A percentile compares a stretch with the other conserved stretches of the same genome.
Evolutionary conservation across 2,329 filamentous ascomycete species (phyloP).

Genomic region (Paecilomyces sp.): DNA sequence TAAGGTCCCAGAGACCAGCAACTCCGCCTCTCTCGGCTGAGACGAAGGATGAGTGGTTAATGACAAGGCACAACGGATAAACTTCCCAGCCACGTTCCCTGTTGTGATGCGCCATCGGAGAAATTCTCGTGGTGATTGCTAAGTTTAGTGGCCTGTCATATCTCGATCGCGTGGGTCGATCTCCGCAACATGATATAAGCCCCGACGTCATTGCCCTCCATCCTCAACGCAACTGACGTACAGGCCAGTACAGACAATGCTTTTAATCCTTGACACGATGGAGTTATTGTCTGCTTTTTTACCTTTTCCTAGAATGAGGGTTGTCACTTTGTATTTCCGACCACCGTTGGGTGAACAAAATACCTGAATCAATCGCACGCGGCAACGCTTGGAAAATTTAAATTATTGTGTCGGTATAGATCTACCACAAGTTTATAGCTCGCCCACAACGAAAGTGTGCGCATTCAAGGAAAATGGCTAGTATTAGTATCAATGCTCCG

Average conservation of each 20-base stretch:
- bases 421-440: not conserved
- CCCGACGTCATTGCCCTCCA: not conserved
- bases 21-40: too few relatives aligned
- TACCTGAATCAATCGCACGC: not conserved
- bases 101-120: too few relatives aligned
- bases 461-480: conserved; percentile 17
- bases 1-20: too few relatives aligned
- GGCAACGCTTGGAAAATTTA: not conserved
- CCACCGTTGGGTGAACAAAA: not conserved
- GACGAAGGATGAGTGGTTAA: too few relatives aligned
- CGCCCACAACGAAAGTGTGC: not conserved
- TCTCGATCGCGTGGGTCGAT: not conserved
- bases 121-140: not conserved
- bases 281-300: not conserved
- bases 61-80: too few relatives aligned
- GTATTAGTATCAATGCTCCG: conserved; percentile 25
- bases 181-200: not conserved
- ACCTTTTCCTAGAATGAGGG: not conserved
- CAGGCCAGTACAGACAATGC: not conserved
- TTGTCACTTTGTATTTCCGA: not conserved
- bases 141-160: not conserved
- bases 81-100: too few relatives aligned
- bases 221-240: not conserved
- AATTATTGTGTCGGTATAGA: not conserved
- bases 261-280: not conserved